These are phyloP conservation scores for Euphorbia lathyris DNA, from an alignment of 345 rosid genomes.

Conservation along the genomic window DNA sequence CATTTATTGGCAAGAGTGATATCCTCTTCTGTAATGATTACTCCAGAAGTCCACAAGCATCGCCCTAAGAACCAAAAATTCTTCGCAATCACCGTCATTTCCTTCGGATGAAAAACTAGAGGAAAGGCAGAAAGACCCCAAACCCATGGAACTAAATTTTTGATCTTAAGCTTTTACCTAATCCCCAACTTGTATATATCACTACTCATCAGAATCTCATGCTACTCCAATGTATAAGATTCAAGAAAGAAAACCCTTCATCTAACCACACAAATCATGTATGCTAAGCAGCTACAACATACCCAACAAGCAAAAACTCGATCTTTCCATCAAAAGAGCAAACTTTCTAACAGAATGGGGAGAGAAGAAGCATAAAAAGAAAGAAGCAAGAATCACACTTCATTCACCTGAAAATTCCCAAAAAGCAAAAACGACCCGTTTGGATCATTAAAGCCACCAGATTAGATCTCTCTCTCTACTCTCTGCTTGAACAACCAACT, in stretches of 20 bases:
- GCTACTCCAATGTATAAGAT: constrained; percentile 15
- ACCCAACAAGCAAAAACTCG: constrained; percentile 19
- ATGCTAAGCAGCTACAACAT: too few species aligned
- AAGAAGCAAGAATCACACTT: constrained; percentile 10
- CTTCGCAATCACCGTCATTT: constrained; percentile 18
- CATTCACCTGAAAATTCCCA: constrained; percentile 36
- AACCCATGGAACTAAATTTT: constrained; percentile 23
- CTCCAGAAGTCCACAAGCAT: constrained; percentile 14
- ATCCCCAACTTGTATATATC: constrained; percentile 8
- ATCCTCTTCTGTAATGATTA: constrained; percentile 9
- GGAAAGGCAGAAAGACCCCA: constrained; percentile 15
- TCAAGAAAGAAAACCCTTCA: background rate
- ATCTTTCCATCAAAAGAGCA: constrained; percentile 16
- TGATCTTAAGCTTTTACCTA: constrained; percentile 15
- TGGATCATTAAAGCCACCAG: constrained; percentile 29
- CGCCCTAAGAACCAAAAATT: constrained; percentile 15
- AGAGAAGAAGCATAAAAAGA: constrained; percentile 14
- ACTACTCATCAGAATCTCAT: constrained; percentile 2
- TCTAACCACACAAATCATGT: constrained; percentile 8
- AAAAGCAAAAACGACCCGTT: constrained; percentile 40
- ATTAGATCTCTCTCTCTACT: constrained; percentile 31
- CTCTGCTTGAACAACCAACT: constrained; percentile 41
- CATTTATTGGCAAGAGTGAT: constrained; percentile 2
- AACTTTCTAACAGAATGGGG: constrained; percentile 12
- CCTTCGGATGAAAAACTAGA: constrained; percentile 11